phyloP scores from a whole-genome alignment of 192 early-diverging fungal genomes.

The Haplosporangium gracile region DNA sequence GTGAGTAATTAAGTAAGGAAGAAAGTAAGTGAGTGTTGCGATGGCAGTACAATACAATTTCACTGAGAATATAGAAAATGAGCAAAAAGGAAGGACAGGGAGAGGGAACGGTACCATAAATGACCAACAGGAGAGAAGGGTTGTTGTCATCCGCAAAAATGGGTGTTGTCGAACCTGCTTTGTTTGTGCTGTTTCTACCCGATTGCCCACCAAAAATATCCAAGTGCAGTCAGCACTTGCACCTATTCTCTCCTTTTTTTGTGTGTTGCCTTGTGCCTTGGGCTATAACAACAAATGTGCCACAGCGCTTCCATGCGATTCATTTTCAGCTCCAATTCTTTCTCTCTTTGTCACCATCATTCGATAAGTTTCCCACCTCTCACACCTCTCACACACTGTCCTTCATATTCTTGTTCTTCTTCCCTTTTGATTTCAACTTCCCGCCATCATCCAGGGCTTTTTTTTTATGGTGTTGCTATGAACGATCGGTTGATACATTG shows the following conservation, averaged over 20 bases:
- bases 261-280: no score
- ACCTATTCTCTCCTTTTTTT: not conserved
- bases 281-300: no score
- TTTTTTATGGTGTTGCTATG: not conserved
- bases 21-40: not conserved
- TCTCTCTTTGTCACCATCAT: not conserved
- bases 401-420: not conserved
- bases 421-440: not conserved
- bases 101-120: not conserved
- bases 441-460: not conserved
- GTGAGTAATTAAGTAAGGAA: not conserved
- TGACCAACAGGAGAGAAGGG: not conserved
- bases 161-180: not conserved
- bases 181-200: not conserved
- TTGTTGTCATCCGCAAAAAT: no score
- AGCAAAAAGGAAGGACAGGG: not conserved
- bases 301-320: not conserved
- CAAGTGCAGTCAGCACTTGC: not conserved
- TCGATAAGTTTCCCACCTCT: not conserved
- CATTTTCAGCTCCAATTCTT: not conserved
- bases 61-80: no score
- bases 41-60: no score
- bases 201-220: conserved; percentile 2
- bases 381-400: not conserved
- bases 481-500: no score